These are phyloP conservation scores for Zoysia pacifica DNA, from an alignment of 176 grass and related monocot genomes.

Conservation along the genomic window DNA sequence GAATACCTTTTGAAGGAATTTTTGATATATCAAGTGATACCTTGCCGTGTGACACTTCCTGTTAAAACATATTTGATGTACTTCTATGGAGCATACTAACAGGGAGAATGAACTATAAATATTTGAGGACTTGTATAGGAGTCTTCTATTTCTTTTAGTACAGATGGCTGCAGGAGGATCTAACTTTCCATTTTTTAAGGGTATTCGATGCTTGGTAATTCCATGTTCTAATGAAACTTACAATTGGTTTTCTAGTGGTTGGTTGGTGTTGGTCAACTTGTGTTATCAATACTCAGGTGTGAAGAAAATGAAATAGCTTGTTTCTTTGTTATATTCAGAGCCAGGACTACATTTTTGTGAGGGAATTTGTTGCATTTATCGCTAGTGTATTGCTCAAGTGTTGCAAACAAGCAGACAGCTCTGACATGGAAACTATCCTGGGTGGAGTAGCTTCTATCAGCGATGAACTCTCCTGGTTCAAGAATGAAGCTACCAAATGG, in stretches of 20 bases:
- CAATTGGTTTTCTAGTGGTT: neutral
- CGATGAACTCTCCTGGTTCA: constrained; percentile 82
- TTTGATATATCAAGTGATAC: neutral
- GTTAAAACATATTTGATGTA: neutral
- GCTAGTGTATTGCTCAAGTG: constrained; percentile 72
- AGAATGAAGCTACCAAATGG: constrained; percentile 78
- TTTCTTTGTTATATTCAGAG: constrained; percentile 42
- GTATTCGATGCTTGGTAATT: constrained; percentile 1
- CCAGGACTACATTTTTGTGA: constrained; percentile 73
- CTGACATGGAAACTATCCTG: constrained; percentile 76
- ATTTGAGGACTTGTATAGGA: neutral
- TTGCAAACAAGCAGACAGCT: constrained; percentile 61
- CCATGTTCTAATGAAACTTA: neutral
- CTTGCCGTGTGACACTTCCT: neutral
- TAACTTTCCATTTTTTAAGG: neutral
- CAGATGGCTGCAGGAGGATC: neutral
- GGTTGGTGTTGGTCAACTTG: neutral
- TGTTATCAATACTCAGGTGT: neutral
- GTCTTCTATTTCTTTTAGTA: neutral
- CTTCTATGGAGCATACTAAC: neutral
- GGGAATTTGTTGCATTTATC: constrained; percentile 62
- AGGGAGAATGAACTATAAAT: neutral
- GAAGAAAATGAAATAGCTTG: neutral
- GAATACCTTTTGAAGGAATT: neutral
- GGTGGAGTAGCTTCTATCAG: constrained; percentile 58